A percentile compares a stretch with the other conserved stretches of the same genome.
Evolutionary conservation across 2,329 filamentous ascomycete species (phyloP).

Genomic region (Microthyrium microscopicum): DNA sequence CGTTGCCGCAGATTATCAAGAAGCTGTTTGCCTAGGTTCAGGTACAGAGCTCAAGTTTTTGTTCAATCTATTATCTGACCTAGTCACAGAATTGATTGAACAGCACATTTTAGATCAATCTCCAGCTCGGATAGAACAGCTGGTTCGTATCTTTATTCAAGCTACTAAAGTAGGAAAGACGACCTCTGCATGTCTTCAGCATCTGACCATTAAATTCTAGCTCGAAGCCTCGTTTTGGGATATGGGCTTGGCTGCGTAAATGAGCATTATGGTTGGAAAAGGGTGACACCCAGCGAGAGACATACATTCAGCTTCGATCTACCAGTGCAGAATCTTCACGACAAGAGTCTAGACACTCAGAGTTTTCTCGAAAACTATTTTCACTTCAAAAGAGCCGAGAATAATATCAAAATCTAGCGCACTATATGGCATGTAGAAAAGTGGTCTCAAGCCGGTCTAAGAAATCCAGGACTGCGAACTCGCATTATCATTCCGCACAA

Average conservation of each 20-base stretch:
- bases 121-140: slow-evolving; percentile 58
- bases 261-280: no score
- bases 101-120: slow-evolving; percentile 57
- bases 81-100: slow-evolving; percentile 52
- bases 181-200: slow-evolving; percentile 1
- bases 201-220: slow-evolving; percentile 20
- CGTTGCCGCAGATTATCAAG: slow-evolving; percentile 58
- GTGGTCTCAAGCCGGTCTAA: no score
- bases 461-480: no score
- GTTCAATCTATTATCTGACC: slow-evolving; percentile 7
- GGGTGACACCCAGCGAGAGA: no score
- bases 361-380: no score
- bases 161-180: slow-evolving; percentile 53
- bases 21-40: slow-evolving; percentile 53
- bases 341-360: no score
- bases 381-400: no score
- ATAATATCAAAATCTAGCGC: no score
- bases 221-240: slow-evolving; percentile 65
- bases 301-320: no score
- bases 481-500: no score
- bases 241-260: slow-evolving; percentile 41
- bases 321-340: no score
- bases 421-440: no score
- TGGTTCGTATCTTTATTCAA: slow-evolving; percentile 71
- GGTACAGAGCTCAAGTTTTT: slow-evolving; percentile 32